A percentile compares a stretch with the other conserved stretches of the same genome.
These are phyloP conservation scores for Zanthoxylum bungeanum DNA, from an alignment of 345 rosid genomes.

Conservation along the genomic window DNA sequence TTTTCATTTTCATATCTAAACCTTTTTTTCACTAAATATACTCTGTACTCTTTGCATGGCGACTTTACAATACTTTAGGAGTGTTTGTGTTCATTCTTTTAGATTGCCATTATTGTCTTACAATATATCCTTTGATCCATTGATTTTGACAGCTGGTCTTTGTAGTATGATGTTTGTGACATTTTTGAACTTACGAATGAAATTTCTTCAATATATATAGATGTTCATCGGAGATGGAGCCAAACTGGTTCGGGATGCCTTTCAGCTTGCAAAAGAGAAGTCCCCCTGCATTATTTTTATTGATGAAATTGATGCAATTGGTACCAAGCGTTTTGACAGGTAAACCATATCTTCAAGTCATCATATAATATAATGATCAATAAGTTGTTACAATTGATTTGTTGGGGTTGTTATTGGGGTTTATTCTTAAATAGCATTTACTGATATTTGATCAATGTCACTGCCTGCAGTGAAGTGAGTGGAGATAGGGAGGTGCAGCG, in stretches of 20 bases:
- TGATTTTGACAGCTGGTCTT: not conserved
- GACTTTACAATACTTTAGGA: not conserved
- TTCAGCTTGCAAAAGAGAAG: slow-evolving; percentile 98
- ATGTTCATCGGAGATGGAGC: slow-evolving; percentile 99
- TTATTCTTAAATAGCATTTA: not conserved
- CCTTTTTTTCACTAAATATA: not conserved
- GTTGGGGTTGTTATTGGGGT: not conserved
- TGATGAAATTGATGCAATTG: slow-evolving; percentile 98
- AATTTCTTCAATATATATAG: slow-evolving; percentile 32
- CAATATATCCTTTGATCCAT: not conserved
- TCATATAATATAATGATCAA: not conserved
- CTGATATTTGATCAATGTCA: not conserved
- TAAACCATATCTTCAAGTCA: slow-evolving; percentile 15
- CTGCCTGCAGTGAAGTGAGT: slow-evolving; percentile 87
- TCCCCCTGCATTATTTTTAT: slow-evolving; percentile 99
- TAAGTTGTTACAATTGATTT: not conserved
- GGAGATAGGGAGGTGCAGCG: slow-evolving; percentile 99
- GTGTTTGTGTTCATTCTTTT: not conserved
- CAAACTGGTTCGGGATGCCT: slow-evolving; percentile 99
- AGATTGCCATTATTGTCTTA: not conserved
- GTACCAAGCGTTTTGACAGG: slow-evolving; percentile 99
- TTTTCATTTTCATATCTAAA: not conserved
- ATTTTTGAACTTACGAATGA: not conserved
- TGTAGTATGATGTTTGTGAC: not conserved
- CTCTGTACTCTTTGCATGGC: not conserved